A percentile compares a stretch with the other conserved stretches of the same genome.
Conservation (phyloP, 1,284 basidiomycete species). For the Marasmius tenuissimus region DNA sequence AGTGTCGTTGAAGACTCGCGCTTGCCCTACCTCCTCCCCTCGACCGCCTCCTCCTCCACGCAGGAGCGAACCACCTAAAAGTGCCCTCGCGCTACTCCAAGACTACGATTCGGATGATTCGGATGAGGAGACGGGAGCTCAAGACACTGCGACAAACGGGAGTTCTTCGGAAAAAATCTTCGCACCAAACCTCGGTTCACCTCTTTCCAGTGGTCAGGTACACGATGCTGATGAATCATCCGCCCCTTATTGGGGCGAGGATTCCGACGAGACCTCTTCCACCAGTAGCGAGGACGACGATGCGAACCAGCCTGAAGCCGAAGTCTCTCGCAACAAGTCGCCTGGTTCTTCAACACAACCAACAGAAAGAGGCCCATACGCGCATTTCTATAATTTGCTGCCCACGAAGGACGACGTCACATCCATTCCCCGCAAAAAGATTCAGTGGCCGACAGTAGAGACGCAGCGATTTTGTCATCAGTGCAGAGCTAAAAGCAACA, state of each 20-base stretch:
- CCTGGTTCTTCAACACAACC: background rate
- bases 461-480: slow-evolving; percentile 2
- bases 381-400: background rate
- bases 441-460: background rate
- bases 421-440: background rate
- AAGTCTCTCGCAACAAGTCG: background rate
- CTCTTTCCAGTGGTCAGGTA: background rate
- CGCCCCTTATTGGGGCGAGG: background rate
- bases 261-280: background rate
- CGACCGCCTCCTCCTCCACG: background rate
- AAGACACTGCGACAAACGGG: too few relatives aligned
- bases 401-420: background rate
- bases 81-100: too few relatives aligned
- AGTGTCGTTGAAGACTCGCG: background rate
- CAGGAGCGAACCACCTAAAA: too few relatives aligned
- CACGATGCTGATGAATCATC: background rate
- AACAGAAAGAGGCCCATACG: background rate
- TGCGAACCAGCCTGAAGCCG: background rate
- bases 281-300: background rate
- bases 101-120: too few relatives aligned
- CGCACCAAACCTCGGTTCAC: background rate
- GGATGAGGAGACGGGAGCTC: too few relatives aligned
- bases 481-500: background rate
- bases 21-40: background rate
- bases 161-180: too few relatives aligned